phyloP scores from a whole-genome alignment of 2,329 filamentous ascomycete genomes.

The Cladosporium phlei region DNA sequence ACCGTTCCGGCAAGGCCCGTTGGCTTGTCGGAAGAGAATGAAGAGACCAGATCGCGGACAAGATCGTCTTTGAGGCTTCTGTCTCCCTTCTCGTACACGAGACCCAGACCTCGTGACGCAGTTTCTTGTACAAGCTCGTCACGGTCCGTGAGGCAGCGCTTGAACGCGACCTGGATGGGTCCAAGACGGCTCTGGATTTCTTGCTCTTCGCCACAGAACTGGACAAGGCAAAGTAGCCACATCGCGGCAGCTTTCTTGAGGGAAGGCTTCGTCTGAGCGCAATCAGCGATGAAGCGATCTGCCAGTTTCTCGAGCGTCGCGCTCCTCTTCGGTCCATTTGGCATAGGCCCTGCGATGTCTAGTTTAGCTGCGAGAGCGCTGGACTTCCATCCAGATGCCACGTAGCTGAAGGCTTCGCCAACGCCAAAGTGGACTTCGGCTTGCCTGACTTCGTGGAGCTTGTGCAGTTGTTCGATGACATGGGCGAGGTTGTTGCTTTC shows the following conservation, averaged over 20 bases:
- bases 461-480: slow-evolving; percentile 66
- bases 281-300: slow-evolving; percentile 70
- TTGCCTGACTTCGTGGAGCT: slow-evolving; percentile 76
- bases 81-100: slow-evolving; percentile 92
- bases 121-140: slow-evolving; percentile 96
- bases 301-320: slow-evolving; percentile 53
- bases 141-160: slow-evolving; percentile 76
- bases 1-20: slow-evolving; percentile 70
- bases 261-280: slow-evolving; percentile 79
- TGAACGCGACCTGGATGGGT: slow-evolving; percentile 80
- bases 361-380: slow-evolving; percentile 69
- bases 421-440: slow-evolving; percentile 86
- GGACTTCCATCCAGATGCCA: slow-evolving; percentile 77
- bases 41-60: slow-evolving; percentile 79
- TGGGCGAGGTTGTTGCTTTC: slow-evolving; percentile 41
- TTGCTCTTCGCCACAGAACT: slow-evolving; percentile 76
- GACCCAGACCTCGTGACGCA: slow-evolving; percentile 80
- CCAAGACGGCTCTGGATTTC: slow-evolving; percentile 70
- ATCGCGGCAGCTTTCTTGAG: slow-evolving; percentile 89
- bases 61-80: slow-evolving; percentile 73
- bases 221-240: slow-evolving; percentile 87
- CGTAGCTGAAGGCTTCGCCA: slow-evolving; percentile 78
- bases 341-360: slow-evolving; percentile 61
- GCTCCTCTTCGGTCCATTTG: slow-evolving; percentile 36
- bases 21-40: slow-evolving; percentile 71